Evolutionary conservation across 1,284 basidiomycete genomes (phyloP), one percentile per base, ranked within the genome.

Genomic region (Sphaerobolus stellatus): DNA sequence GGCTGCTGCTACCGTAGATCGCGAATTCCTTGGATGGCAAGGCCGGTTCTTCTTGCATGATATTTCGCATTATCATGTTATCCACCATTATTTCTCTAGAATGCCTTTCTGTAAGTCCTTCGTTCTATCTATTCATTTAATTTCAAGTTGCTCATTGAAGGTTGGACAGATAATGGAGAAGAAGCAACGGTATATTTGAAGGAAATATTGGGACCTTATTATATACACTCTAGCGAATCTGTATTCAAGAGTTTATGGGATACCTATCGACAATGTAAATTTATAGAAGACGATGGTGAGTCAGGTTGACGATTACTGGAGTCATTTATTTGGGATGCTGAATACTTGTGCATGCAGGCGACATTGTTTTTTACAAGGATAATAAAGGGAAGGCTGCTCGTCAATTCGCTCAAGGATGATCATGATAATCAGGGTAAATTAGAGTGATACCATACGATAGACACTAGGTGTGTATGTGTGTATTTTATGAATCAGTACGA

Each of bases 311-410:
- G 18, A 2, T 8, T 4, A 7, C 20, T 20, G 24, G 4, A 6
- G 5, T 18, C 33, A 34, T 18, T 24, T 31, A 34, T 33, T 49
- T 11, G 20, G 6, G 36, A 9, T 20, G 16, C n/a, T n/a, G n/a
- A n/a, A n/a, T n/a, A 1, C 2, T 2, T 22, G 2, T 6, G 18
- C 2, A 4, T 36, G n/a, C 31, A 56, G 86, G 84, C 47, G 83
- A 86, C 58, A 76, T 91, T 59, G 76, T 86, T 16, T 91, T 92
- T 72, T 91, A 82, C 77, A 86, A 85, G 73, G 84, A 92, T 68
- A 75, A 73, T 46, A 61, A 78, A 24, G 90, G 89, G 38, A 69
- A 84, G 54, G 71, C 70, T 16, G 16, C 8, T 9, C 50, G 25
- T 24, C 50, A 30, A 30, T 38, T 27, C 36, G 50, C 50, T n/a